These are phyloP conservation scores for Xylariaceae sp. DNA, from an alignment of 2,329 filamentous ascomycete species.

Conservation along the genomic window DNA sequence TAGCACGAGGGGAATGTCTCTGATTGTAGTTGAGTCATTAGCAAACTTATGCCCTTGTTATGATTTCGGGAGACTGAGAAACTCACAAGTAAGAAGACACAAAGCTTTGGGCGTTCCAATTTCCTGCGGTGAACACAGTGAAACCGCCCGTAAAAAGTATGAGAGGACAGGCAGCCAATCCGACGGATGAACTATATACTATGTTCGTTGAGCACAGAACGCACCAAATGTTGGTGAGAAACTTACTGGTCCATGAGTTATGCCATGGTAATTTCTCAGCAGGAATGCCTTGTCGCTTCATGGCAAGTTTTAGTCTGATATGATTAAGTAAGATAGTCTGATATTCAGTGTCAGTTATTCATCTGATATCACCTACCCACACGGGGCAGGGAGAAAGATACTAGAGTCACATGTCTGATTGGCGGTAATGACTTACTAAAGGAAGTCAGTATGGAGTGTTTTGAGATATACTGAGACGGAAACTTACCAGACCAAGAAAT, in stretches of 20 bases:
- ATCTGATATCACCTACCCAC: no score
- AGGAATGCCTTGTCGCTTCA: constrained; percentile 53
- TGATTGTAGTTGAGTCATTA: constrained; percentile 21
- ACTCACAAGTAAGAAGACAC: constrained; percentile 60
- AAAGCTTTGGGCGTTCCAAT: constrained; percentile 55
- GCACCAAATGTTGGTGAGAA: background rate
- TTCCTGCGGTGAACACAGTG: constrained; percentile 54
- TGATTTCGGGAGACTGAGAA: no score
- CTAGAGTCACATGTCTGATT: no score
- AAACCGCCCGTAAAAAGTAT: constrained; percentile 71
- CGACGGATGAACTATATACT: constrained; percentile 59
- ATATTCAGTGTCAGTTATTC: no score
- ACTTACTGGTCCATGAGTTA: constrained; percentile 58
- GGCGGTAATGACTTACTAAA: no score
- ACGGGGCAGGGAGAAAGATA: no score
- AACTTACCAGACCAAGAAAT: constrained; percentile 52
- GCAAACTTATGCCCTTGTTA: no score
- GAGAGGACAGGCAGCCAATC: constrained; percentile 57
- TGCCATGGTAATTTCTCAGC: constrained; percentile 54
- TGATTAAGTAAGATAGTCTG: constrained; percentile 54
- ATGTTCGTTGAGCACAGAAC: background rate
- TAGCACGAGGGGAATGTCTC: constrained; percentile 57
- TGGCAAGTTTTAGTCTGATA: constrained; percentile 50
- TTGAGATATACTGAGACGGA: no score
- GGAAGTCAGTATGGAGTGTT: no score